These are phyloP conservation scores for Moesziomyces aphidis DNA, from an alignment of 1,284 basidiomycete genomes.

Conservation along the genomic window DNA sequence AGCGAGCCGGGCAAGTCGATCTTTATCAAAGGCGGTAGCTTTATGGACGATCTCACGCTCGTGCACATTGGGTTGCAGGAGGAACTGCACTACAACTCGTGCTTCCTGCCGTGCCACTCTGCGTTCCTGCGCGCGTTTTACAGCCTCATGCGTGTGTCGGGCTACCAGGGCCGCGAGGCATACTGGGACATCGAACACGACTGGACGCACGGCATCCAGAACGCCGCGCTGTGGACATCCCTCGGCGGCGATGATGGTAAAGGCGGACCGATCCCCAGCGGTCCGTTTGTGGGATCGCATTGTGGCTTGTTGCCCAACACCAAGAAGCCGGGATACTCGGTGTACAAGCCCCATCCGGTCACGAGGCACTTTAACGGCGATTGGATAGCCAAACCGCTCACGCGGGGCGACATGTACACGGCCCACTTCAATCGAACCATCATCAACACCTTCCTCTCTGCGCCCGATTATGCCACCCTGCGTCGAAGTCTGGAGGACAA, in stretches of 20 bases:
- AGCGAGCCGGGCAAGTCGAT: slow-evolving; percentile 16
- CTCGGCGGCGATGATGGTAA: slow-evolving; percentile 14
- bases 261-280: slow-evolving; percentile 29
- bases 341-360: slow-evolving; percentile 33
- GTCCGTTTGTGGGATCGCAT: slow-evolving; percentile 8
- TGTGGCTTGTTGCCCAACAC: slow-evolving; percentile 33
- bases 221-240: slow-evolving; percentile 7
- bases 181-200: slow-evolving; percentile 39
- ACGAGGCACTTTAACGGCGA: slow-evolving; percentile 36
- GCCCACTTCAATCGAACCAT: slow-evolving; percentile 10
- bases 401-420: slow-evolving; percentile 39
- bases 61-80: slow-evolving; percentile 36
- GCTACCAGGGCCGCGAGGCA: slow-evolving; percentile 28
- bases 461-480: slow-evolving; percentile 12
- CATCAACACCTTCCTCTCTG: slow-evolving; percentile 3
- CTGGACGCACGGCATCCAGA: slow-evolving; percentile 8
- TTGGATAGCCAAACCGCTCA: slow-evolving; percentile 18
- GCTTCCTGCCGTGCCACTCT: slow-evolving; percentile 31
- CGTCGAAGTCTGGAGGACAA: slow-evolving; percentile 13
- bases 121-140: slow-evolving; percentile 37
- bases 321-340: slow-evolving; percentile 12
- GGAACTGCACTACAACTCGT: slow-evolving; percentile 44
- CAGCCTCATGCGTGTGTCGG: slow-evolving; percentile 22
- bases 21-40: slow-evolving; percentile 23
- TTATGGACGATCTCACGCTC: slow-evolving; percentile 36